Evolutionary conservation across 108 stramenopile genomes (phyloP), one percentile per base, ranked within the genome.

Genomic region (Conticribra guillardii): DNA sequence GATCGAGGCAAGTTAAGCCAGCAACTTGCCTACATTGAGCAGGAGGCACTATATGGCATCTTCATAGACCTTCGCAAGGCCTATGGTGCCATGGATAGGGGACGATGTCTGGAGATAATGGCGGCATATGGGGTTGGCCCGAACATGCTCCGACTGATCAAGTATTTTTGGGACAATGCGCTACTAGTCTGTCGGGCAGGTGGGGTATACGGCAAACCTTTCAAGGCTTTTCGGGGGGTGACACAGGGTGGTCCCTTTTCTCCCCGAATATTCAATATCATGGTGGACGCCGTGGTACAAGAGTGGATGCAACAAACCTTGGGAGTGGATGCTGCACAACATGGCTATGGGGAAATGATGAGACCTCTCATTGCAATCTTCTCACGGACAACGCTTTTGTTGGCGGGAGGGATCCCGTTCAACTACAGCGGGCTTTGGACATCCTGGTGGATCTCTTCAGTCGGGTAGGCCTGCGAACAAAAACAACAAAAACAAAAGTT

Each of bases 231-330:
- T 23, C n/a, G n/a, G n/a, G n/a, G n/a, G n/a, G n/a, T n/a, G n/a
- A n/a, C n/a, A n/a, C n/a, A n/a, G n/a, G n/a, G n/a, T n/a, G n/a
- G n/a, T n/a, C n/a, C n/a, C n/a, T n/a, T n/a, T n/a, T n/a, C n/a
- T n/a, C n/a, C n/a, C 69, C 44, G 21, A 60, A 64, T 73, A 23
- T 73, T 73, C 33, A 64, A 73, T 24, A 73, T 73, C 27, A 18
- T 73, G 62, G 71, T 64, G n/a, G 71, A 73, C 32, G 67, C 55
- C 7, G 31, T 68, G 8, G 29, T 54, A 3, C 54, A 16, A 17
- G 18, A 49, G 11, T 60, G 69, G 69, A 33, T 51, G 15, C 50
- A 17, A 5, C 50, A 51, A 51, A n/a, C n/a, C n/a, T n/a, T n/a
- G n/a, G n/a, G n/a, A n/a, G n/a, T n/a, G n/a, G n/a, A n/a, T n/a